Base-by-base conservation (phyloP, 768 basidiomycete species). In the Trichaptum fuscoviolaceum region DNA sequence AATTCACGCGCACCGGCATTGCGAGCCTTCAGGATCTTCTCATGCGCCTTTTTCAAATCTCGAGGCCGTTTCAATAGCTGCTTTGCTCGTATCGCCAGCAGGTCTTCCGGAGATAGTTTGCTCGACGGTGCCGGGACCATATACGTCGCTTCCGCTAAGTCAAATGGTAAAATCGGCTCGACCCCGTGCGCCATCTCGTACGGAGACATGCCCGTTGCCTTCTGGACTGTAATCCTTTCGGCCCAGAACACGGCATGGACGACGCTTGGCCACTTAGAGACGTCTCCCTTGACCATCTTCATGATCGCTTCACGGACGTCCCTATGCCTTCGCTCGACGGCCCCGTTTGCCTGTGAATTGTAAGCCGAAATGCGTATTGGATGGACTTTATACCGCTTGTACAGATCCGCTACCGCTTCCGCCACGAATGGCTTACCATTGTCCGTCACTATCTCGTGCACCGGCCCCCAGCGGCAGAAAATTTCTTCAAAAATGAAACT, bases 361-460 rank as follows among this genome's bases (percentile, higher is more conserved):
- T 83, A 83, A 0, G 76, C 70, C 0, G 76, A 79, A 2, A 83
- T 81, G 0, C 71, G 66, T 17, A 83, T 82, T 35, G 82, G 79
- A 0, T 67, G 62, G 20, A 84, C 80, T 9, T 67, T 63, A 58
- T 80, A 79, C 30, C 70, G 71, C 20, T 73, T 35, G 0, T 62
- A 20, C 0, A 80, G 71, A 60, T 69, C 69, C 0, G 70, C 57
- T 1, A 77, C 65, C 17, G 72, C 71, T 8, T 30, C 30, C 0
- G 70, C 67, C 2, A 78, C 62, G 42, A 79, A 74, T 0, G 73
- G 73, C 0, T 75, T 66, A 0, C 78, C 73, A 67, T 84, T 84
- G 67, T 84, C 82, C 0, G 77, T 81, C 0, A 83, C 75, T 20
- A 84, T 78, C 23, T 78, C 71, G 0, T 18, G n/a, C 0, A 81